Evolutionary conservation across 805 yeast genomes (phyloP).

Genomic region (Candida endomychidarum): DNA sequence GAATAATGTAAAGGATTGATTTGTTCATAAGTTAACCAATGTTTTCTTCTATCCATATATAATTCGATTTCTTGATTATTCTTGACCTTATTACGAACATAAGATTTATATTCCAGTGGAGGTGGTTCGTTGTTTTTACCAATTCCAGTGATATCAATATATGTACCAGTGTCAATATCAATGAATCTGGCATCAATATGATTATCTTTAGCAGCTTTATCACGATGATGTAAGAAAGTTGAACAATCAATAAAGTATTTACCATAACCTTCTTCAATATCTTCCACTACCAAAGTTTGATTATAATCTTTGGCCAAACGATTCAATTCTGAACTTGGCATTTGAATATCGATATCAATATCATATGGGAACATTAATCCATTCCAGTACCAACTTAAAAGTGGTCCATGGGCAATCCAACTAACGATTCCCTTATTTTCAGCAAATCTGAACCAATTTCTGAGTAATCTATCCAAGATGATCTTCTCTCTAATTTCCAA

Average conservation of each 20-base stretch:
- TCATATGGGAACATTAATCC: slow-evolving; percentile 32
- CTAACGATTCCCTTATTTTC: slow-evolving; percentile 23
- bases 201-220: slow-evolving; percentile 23
- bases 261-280: slow-evolving; percentile 27
- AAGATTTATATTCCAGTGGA: slow-evolving; percentile 17
- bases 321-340: slow-evolving; percentile 27
- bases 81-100: slow-evolving; percentile 19
- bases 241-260: slow-evolving; percentile 31
- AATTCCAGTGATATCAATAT: slow-evolving; percentile 56
- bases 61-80: slow-evolving; percentile 18
- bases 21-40: slow-evolving; percentile 31
- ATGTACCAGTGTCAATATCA: slow-evolving; percentile 57
- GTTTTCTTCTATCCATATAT: slow-evolving; percentile 35
- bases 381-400: slow-evolving; percentile 33
- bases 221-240: slow-evolving; percentile 30
- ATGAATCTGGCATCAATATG: slow-evolving; percentile 50
- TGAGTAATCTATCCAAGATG: slow-evolving; percentile 24
- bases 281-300: slow-evolving; percentile 32
- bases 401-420: slow-evolving; percentile 33
- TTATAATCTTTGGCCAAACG: slow-evolving; percentile 24
- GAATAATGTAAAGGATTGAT: slow-evolving; percentile 55
- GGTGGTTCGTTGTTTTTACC: slow-evolving; percentile 23
- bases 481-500: slow-evolving; percentile 22
- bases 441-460: slow-evolving; percentile 29
- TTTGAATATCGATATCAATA: slow-evolving; percentile 30